Evolutionary conservation across 2,329 filamentous ascomycete genomes (phyloP).

Genomic region (Phaeosphaeria sp.): DNA sequence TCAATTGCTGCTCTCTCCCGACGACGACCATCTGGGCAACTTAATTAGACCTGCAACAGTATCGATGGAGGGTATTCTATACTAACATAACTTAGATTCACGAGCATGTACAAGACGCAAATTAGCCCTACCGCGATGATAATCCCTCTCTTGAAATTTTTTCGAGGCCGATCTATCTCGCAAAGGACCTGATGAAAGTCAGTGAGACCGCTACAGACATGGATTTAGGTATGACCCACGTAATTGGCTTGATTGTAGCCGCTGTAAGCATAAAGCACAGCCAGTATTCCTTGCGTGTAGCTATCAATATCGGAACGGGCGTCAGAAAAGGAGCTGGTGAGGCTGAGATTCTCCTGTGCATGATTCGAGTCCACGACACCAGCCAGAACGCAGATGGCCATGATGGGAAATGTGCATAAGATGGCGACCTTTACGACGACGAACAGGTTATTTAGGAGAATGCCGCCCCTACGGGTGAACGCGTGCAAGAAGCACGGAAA

Average conservation of each 20-base stretch:
- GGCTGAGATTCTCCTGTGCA: constrained; percentile 34
- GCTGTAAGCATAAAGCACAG: constrained; percentile 51
- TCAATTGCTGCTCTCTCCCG: constrained; percentile 21
- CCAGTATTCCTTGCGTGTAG: constrained; percentile 41
- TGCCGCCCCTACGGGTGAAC: constrained; percentile 57
- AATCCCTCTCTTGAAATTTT: constrained; percentile 17
- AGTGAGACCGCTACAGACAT: neutral
- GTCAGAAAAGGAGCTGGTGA: constrained; percentile 26
- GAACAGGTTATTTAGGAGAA: constrained; percentile 59
- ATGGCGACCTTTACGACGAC: constrained; percentile 59
- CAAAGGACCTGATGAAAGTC: constrained; percentile 17
- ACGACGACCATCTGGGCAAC: constrained; percentile 32
- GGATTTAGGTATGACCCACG: neutral
- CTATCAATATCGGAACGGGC: constrained; percentile 22
- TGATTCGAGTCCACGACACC: constrained; percentile 13
- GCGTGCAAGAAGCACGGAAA: constrained; percentile 58
- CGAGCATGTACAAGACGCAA: constrained; percentile 47
- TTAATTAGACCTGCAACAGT: neutral
- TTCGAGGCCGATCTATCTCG: constrained; percentile 20
- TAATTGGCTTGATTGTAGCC: constrained; percentile 52
- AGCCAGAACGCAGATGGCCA: constrained; percentile 43
- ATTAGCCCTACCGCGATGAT: constrained; percentile 20
- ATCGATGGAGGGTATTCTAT: neutral
- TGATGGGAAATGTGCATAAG: constrained; percentile 47
- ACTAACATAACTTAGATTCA: constrained; percentile 17